These are phyloP conservation scores for Linderniella brevidens DNA, from an alignment of 257 asterid species.

Conservation along the genomic window DNA sequence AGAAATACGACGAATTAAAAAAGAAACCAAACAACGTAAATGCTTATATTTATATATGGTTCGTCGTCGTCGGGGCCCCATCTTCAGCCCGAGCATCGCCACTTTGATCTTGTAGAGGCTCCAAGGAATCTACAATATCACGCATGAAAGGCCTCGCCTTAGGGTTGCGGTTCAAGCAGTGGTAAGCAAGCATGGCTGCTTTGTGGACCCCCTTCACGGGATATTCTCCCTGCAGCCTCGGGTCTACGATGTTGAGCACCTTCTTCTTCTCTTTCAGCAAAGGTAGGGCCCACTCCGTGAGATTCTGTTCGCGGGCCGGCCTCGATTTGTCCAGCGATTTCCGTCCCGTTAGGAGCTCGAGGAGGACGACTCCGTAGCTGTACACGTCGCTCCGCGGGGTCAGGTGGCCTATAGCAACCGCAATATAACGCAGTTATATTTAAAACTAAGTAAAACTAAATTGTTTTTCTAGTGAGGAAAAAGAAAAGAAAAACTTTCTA, in stretches of 20 bases:
- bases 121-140: conserved; percentile 73
- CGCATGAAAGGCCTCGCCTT: conserved; percentile 89
- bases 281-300: conserved; percentile 89
- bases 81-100: conserved; percentile 7
- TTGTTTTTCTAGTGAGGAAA: too few species aligned
- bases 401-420: conserved; percentile 35
- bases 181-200: conserved; percentile 87
- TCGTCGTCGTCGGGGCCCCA: not conserved
- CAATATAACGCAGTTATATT: too few species aligned
- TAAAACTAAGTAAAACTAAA: too few species aligned
- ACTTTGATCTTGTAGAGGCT: conserved; percentile 53
- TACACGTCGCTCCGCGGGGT: conserved; percentile 82
- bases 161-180: conserved; percentile 69
- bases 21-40: too few species aligned
- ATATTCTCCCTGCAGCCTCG: conserved; percentile 64
- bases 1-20: too few species aligned
- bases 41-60: too few species aligned
- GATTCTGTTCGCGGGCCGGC: conserved; percentile 68
- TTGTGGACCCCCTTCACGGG: conserved; percentile 60
- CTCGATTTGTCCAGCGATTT: conserved; percentile 63
- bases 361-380: conserved; percentile 83
- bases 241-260: conserved; percentile 55
- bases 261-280: conserved; percentile 68
- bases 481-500: too few species aligned
- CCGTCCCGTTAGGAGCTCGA: conserved; percentile 73